Evolutionary conservation across 2,329 filamentous ascomycete species (phyloP).

Genomic region (Rhynchosporium agropyri): DNA sequence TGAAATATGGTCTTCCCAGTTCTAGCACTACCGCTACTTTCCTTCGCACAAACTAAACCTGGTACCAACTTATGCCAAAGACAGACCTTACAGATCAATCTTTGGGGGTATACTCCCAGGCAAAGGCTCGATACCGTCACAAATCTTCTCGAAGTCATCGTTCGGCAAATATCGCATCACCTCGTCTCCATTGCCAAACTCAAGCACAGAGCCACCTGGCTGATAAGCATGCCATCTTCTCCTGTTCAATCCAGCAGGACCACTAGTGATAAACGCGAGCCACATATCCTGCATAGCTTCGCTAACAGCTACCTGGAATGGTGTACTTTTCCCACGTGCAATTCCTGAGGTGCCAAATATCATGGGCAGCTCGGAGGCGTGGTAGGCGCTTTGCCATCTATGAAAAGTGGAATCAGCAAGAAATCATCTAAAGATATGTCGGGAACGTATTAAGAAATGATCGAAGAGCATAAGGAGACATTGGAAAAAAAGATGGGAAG

Average conservation of each 20-base stretch:
- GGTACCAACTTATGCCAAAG: no score
- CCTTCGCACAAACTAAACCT: no score
- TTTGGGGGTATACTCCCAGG: constrained; percentile 11
- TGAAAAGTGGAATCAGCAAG: no score
- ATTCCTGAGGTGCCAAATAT: constrained; percentile 26
- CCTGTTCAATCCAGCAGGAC: constrained; percentile 34
- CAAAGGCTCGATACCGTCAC: constrained; percentile 1
- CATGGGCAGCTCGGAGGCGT: constrained; percentile 40
- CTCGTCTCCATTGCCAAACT: constrained; percentile 20
- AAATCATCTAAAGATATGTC: no score
- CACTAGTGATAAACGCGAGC: constrained; percentile 43
- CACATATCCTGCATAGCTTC: constrained; percentile 40
- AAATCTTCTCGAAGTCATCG: constrained; percentile 18
- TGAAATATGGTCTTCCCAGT: no score
- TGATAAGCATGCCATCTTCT: constrained; percentile 26
- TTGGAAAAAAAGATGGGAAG: no score
- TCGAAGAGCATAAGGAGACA: no score
- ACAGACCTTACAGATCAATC: no score
- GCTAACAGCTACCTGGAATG: constrained; percentile 33
- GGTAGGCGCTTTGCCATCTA: constrained; percentile 40
- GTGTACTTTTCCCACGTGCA: constrained; percentile 27
- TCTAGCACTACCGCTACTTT: no score
- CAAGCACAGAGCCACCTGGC: constrained; percentile 19
- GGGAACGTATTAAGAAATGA: no score
- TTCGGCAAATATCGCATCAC: constrained; percentile 12